Base-by-base conservation (phyloP, 1,284 basidiomycete genomes). In the Cryptococcus wingfieldii region DNA sequence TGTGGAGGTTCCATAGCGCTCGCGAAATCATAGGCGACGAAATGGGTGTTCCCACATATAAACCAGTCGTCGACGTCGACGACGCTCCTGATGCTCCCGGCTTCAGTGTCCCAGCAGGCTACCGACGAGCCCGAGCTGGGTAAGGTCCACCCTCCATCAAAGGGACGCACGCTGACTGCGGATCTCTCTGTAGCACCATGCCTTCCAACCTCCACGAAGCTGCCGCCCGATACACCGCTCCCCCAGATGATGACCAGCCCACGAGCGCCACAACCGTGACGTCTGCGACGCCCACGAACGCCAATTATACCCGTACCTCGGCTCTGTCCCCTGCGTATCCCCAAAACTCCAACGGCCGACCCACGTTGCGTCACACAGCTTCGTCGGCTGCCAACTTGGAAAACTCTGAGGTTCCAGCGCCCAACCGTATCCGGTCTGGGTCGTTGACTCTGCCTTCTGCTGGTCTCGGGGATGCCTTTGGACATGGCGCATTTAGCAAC, bases 391-490 rank as follows among this genome's bases (percentile, higher is more conserved):
- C 85, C 27, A 80, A 86, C 47, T 49, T 75, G 54, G 69, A 68
- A 46, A 64, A 59, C 25, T 62, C 69, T 28, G 48, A 31, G 8
- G 46, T 13, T 12, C 46, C 54, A 83, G 87, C 70, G 82, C 85
- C 68, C 74, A 90, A 86, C 71, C 87, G 93, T 53, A 82, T 91
- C 56, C 83, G 93, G 62, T 94, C 91, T 25, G 93, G 92, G 31
- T 95, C 91, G 25, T 82, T 93, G 48, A 90, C 88, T 12, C 79
- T 89, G 38, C 87, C 88, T 7, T 80, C 86, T 44, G 70, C 78
- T 27, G 85, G 83, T 53, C 84, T 89, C n/a, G 86, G 85, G 58
- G 90, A 89, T 69, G 87, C 90, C 3, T 95, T 95, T 72, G 90
- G 39, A 87, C 87, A 60, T 34, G 53, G 55, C 61, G 84, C 92